Conservation (phyloP, 1,284 basidiomycete genomes). For the Malassezia caprae region DNA sequence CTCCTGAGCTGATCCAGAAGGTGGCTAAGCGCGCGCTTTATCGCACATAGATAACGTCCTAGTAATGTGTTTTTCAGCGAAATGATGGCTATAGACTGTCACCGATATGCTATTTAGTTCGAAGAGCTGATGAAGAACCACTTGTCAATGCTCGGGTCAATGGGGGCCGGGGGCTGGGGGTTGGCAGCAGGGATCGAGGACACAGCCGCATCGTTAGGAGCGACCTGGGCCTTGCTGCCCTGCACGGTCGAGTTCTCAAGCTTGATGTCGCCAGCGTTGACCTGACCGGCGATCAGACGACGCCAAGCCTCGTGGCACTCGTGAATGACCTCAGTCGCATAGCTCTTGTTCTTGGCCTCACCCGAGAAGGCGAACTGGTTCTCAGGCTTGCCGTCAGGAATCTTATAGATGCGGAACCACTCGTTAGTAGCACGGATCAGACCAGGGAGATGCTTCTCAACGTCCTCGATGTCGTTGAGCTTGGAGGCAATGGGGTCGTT, state of each 20-base stretch:
- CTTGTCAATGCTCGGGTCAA: conserved; percentile 48
- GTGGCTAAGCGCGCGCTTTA: conserved; percentile 44
- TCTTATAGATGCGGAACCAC: conserved; percentile 76
- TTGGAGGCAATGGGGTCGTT: conserved; percentile 90
- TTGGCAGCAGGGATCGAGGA: conserved; percentile 65
- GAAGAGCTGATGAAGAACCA: conserved; percentile 42
- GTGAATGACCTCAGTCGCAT: conserved; percentile 95
- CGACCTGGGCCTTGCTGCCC: conserved; percentile 63
- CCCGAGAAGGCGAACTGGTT: conserved; percentile 99
- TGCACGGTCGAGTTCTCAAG: conserved; percentile 58
- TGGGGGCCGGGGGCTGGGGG: conserved; percentile 44
- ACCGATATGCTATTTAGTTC: conserved; percentile 6
- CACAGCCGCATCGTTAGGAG: conserved; percentile 59
- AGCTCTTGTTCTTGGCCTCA: conserved; percentile 95
- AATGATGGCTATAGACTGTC: background rate
- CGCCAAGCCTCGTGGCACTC: conserved; percentile 99
- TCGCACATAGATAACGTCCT: conserved; percentile 11
- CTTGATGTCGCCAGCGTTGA: conserved; percentile 36
- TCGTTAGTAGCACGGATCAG: conserved; percentile 77
- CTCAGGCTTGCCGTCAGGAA: conserved; percentile 92
- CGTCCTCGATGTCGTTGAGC: conserved; percentile 98
- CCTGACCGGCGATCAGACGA: conserved; percentile 73
- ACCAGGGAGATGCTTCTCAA: conserved; percentile 94
- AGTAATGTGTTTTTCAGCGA: background rate
- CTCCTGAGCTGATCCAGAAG: conserved; percentile 32